These are phyloP conservation scores for Viridothelium virens DNA, from an alignment of 495 filamentous ascomycete species.

Conservation along the genomic window DNA sequence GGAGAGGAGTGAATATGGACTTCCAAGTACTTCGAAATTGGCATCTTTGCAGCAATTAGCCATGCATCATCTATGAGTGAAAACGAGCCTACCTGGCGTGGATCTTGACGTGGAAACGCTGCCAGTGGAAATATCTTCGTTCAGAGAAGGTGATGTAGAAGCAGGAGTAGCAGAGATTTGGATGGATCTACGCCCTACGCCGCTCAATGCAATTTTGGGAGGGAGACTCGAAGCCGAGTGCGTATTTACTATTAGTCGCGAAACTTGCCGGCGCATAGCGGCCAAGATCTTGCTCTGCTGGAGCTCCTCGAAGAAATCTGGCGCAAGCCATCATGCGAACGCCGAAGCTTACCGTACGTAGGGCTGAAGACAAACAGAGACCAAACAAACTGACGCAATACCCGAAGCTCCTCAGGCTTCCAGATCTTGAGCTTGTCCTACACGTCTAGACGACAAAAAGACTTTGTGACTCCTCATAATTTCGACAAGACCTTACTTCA, in stretches of 20 bases:
- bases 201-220: background rate
- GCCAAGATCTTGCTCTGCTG: background rate
- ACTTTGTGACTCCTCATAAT: background rate
- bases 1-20: slow-evolving; percentile 84
- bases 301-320: background rate
- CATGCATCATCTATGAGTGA: background rate
- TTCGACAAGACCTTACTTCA: background rate
- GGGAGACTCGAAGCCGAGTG: background rate
- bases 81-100: slow-evolving; percentile 22
- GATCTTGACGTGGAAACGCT: slow-evolving; percentile 16
- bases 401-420: background rate
- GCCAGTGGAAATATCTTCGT: slow-evolving; percentile 19
- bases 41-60: slow-evolving; percentile 55
- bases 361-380: slow-evolving; percentile 8
- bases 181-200: slow-evolving; percentile 17
- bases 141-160: slow-evolving; percentile 22
- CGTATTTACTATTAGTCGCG: background rate
- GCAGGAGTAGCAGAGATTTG: slow-evolving; percentile 36
- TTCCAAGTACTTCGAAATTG: slow-evolving; percentile 82
- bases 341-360: background rate
- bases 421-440: background rate
- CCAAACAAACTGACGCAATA: background rate
- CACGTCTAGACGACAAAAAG: background rate
- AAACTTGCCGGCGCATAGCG: slow-evolving; percentile 13
- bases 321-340: background rate